Evolutionary conservation across 208 protist species (phyloP).

Genomic region (Wallacemonas sp.): DNA sequence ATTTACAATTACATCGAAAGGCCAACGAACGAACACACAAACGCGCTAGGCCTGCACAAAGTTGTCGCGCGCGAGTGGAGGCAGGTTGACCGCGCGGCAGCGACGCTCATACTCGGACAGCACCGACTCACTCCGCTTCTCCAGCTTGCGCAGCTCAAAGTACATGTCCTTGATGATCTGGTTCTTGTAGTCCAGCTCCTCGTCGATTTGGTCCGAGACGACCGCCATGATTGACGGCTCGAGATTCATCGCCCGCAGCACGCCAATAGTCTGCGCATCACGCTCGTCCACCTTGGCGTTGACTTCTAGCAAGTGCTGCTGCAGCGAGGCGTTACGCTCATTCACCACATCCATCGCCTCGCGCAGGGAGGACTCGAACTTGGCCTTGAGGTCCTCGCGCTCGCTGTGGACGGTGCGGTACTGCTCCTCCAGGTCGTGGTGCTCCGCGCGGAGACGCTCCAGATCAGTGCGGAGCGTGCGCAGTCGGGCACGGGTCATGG

Average conservation of each 20-base stretch:
- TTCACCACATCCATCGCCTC: constrained; percentile 85
- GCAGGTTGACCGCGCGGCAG: constrained; percentile 50
- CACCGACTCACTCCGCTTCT: constrained; percentile 60
- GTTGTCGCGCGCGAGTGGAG: constrained; percentile 54
- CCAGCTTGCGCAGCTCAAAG: constrained; percentile 93
- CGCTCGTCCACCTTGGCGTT: constrained; percentile 78
- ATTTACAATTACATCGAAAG: constrained; percentile 4
- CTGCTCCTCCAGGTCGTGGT: constrained; percentile 88
- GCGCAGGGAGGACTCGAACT: constrained; percentile 92
- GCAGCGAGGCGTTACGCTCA: constrained; percentile 81
- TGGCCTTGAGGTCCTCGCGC: constrained; percentile 92
- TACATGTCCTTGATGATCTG: constrained; percentile 94
- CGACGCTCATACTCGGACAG: constrained; percentile 81
- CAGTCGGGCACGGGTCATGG: constrained; percentile 76
- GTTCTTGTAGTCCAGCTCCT: constrained; percentile 93
- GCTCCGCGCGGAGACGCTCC: constrained; percentile 81
- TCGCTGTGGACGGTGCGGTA: constrained; percentile 91
- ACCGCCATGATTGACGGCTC: constrained; percentile 85
- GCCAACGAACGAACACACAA: neutral
- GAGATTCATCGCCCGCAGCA: constrained; percentile 92
- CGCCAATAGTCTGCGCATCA: constrained; percentile 89
- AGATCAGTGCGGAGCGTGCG: constrained; percentile 84
- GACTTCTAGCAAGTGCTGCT: constrained; percentile 78
- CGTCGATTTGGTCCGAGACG: constrained; percentile 91
- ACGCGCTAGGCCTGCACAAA: constrained; percentile 23